phyloP scores from a whole-genome alignment of 306 rosid genomes.

The Gastrolobium villosum region DNA sequence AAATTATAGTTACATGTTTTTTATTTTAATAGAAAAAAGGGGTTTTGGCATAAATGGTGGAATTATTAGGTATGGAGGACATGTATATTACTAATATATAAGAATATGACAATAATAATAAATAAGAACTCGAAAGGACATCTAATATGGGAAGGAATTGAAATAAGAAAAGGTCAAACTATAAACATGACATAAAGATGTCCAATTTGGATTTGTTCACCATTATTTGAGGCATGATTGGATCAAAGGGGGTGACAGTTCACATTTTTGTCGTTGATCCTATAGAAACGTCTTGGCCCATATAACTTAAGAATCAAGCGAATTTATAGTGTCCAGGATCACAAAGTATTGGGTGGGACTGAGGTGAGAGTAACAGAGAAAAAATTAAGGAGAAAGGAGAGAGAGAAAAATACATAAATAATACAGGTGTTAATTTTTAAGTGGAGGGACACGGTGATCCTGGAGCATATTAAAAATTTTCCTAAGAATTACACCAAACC shows the following conservation, averaged over 20 bases:
- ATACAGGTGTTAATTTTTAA: too few species aligned
- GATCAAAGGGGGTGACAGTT: conserved; percentile 1
- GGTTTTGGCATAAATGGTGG: background rate
- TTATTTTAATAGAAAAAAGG: background rate
- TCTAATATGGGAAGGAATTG: background rate
- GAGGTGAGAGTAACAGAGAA: too few species aligned
- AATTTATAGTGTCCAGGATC: too few species aligned
- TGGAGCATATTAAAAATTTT: too few species aligned
- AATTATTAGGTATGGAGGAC: too few species aligned
- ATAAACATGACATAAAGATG: background rate
- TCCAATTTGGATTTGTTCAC: conserved; percentile 29
- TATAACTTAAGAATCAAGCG: conserved; percentile 19
- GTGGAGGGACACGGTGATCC: too few species aligned
- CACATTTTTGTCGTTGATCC: conserved; percentile 23
- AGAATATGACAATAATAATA: background rate
- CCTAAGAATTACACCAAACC: conserved; percentile 17
- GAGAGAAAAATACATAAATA: too few species aligned
- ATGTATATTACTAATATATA: too few species aligned
- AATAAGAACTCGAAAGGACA: background rate
- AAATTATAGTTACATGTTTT: background rate
- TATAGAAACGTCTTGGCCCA: conserved; percentile 27
- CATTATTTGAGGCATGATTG: conserved; percentile 10
- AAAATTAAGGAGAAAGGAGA: too few species aligned
- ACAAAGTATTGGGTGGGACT: too few species aligned
- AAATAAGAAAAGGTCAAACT: conserved; percentile 5